Conservation (phyloP, 75 land plant genomes). For the Sequoiadendron giganteum region DNA sequence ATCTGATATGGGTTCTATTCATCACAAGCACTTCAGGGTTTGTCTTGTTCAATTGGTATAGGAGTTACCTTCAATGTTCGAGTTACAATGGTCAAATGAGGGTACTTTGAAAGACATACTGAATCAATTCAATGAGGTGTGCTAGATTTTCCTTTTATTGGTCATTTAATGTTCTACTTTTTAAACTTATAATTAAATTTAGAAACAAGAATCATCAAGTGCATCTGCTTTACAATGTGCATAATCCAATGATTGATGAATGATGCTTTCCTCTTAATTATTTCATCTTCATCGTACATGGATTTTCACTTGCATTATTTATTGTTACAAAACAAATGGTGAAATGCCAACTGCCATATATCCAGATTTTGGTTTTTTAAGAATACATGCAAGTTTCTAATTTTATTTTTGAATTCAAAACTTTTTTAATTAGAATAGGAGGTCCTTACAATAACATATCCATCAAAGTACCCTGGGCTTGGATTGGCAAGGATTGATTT, state of each 20-base stretch:
- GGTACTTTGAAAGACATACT: conserved; percentile 23
- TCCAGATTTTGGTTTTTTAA: background rate
- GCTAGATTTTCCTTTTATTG: background rate
- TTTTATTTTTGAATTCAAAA: background rate
- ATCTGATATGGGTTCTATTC: background rate
- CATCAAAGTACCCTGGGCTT: no score
- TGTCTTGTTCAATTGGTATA: conserved; percentile 7
- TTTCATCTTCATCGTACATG: background rate
- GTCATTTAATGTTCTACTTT: background rate
- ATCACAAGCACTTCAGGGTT: conserved; percentile 1
- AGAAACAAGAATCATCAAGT: background rate
- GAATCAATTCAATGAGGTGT: conserved; percentile 25
- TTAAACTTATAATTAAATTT: background rate
- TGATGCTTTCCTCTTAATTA: background rate
- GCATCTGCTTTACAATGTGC: background rate
- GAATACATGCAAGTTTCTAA: background rate
- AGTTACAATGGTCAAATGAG: conserved; percentile 24
- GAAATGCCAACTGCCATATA: background rate
- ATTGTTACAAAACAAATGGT: background rate
- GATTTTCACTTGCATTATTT: background rate
- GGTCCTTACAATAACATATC: background rate
- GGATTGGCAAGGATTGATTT: no score
- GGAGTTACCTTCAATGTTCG: conserved; percentile 27
- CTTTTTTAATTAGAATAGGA: background rate
- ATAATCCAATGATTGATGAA: background rate